Percentiles rank a stretch among this genome's conserved stretches.
Evolutionary conservation across 192 early-diverging fungal genomes (phyloP).

Genomic region (Helicostylum pulchrum): DNA sequence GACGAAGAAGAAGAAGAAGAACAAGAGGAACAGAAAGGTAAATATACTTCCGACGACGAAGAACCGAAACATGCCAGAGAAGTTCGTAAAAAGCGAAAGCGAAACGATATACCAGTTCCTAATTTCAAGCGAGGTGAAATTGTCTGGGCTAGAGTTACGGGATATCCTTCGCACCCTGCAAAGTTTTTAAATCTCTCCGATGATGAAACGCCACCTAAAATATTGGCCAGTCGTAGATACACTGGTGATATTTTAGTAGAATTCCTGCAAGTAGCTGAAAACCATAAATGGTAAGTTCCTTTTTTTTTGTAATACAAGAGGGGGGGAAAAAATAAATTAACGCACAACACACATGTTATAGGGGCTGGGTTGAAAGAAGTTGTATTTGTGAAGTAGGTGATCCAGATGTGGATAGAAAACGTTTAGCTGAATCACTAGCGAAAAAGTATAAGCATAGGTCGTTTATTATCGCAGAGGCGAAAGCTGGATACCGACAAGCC

Average conservation of each 20-base stretch:
- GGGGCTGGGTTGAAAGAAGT: no score
- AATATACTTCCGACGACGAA: background rate
- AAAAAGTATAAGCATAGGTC: no score
- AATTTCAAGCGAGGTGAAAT: constrained; percentile 17
- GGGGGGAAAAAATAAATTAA: background rate
- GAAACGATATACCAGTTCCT: background rate
- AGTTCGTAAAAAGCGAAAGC: background rate
- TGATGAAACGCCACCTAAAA: no score
- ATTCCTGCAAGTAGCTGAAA: background rate
- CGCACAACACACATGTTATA: background rate
- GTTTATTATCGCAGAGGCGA: background rate
- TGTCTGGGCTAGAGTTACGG: constrained; percentile 50
- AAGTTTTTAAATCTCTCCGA: constrained; percentile 7
- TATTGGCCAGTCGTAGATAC: no score
- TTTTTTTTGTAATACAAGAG: background rate
- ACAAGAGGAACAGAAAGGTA: background rate
- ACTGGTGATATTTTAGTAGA: background rate
- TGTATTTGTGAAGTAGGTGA: background rate
- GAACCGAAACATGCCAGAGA: background rate
- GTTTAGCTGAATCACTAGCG: background rate
- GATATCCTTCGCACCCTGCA: constrained; percentile 49
- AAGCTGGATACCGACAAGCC: background rate
- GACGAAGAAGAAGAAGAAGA: background rate
- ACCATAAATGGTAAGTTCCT: background rate
- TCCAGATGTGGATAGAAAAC: background rate